These are phyloP conservation scores for Blastobotrys capitulatus DNA, from an alignment of 1,139 yeast species.

Conservation along the genomic window DNA sequence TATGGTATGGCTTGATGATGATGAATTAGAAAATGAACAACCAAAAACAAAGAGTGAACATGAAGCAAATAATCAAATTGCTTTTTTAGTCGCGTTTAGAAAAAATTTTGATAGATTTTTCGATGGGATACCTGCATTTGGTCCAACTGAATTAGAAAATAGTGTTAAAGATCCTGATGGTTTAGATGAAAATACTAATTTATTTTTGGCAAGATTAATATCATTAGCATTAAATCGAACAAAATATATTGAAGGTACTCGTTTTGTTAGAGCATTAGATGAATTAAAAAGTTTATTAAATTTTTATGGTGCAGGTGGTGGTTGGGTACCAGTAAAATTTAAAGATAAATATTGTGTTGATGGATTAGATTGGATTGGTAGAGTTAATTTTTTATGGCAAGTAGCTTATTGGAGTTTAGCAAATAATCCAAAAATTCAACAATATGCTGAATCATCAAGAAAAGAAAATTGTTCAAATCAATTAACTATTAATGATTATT, in stretches of 20 bases:
- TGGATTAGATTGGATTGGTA: conserved; percentile 6
- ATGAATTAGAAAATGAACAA: conserved; percentile 21
- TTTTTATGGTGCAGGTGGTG: conserved; percentile 1
- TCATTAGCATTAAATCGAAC: conserved; percentile 36
- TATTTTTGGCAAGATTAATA: conserved; percentile 33
- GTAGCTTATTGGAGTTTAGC: conserved; percentile 6
- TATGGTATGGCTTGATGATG: conserved; percentile 25
- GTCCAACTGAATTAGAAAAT: conserved; percentile 38
- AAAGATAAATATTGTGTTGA: conserved; percentile 1
- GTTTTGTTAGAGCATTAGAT: conserved; percentile 34
- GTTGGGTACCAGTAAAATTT: conserved; percentile 2
- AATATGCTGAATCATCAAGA: background rate
- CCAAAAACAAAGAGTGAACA: conserved; percentile 18
- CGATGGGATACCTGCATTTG: conserved; percentile 31
- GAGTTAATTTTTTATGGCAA: conserved; percentile 5
- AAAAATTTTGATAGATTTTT: conserved; percentile 32
- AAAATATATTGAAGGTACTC: conserved; percentile 36
- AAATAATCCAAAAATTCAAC: background rate
- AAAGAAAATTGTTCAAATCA: conserved; percentile 9
- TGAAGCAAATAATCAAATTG: conserved; percentile 26
- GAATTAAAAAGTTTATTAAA: conserved; percentile 22
- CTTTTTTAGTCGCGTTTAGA: conserved; percentile 33
- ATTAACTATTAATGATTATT: conserved; percentile 12
- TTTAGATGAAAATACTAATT: conserved; percentile 30
- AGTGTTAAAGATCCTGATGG: conserved; percentile 28